phyloP scores from a whole-genome alignment of 139 green algal genomes.

The Klebsormidium nitens region DNA sequence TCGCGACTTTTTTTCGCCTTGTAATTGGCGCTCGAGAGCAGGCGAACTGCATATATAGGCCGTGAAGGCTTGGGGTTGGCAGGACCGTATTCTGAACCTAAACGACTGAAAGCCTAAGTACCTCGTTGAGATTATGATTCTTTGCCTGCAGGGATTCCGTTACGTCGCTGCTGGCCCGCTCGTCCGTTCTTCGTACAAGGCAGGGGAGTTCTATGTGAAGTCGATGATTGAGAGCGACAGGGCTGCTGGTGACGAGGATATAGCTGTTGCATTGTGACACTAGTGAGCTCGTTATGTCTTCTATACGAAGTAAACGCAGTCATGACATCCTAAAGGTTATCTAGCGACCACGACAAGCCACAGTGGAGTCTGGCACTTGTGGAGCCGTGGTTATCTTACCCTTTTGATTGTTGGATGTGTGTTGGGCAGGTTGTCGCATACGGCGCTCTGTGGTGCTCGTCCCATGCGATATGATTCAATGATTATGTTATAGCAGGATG shows the following conservation, averaged over 20 bases:
- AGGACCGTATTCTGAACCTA: neutral
- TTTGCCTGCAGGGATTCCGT: slow-evolving; percentile 30
- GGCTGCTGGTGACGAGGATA: slow-evolving; percentile 63
- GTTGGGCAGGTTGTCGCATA: no score
- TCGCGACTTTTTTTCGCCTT: neutral
- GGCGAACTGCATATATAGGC: neutral
- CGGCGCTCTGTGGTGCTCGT: no score
- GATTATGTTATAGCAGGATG: no score
- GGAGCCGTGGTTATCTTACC: no score
- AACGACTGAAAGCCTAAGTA: neutral
- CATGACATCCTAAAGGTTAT: no score
- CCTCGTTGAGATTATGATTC: slow-evolving; percentile 1
- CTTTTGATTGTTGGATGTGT: no score
- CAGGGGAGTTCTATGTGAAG: slow-evolving; percentile 89
- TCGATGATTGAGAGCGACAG: slow-evolving; percentile 29
- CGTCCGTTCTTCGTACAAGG: slow-evolving; percentile 90
- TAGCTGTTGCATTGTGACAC: no score
- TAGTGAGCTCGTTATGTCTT: no score
- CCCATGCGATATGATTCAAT: no score
- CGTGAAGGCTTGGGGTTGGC: neutral
- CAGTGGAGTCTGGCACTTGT: no score
- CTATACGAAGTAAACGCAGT: no score
- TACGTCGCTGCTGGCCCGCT: slow-evolving; percentile 93
- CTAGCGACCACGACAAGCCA: no score
- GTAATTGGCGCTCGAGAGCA: neutral